A percentile compares a stretch with the other conserved stretches of the same genome.
phyloP scores from a whole-genome alignment of 2,329 filamentous ascomycete genomes.

The Coleophoma cylindrospora region DNA sequence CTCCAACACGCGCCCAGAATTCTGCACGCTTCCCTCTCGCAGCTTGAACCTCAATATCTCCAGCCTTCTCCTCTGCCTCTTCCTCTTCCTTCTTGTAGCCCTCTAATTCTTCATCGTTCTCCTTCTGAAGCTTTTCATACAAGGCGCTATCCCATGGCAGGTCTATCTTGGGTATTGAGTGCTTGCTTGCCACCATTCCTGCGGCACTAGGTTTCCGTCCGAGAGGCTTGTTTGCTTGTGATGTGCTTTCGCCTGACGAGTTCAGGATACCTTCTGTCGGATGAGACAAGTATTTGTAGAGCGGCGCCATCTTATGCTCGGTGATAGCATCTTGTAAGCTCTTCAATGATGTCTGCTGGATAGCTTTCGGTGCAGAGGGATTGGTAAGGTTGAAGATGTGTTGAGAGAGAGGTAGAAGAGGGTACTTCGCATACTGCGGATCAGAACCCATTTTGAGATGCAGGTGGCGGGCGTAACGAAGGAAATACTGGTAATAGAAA shows the following conservation, averaged over 20 bases:
- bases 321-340: slow-evolving; percentile 75
- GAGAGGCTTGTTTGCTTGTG: slow-evolving; percentile 45
- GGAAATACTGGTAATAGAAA: no score
- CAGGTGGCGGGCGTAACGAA: not conserved
- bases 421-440: slow-evolving; percentile 82
- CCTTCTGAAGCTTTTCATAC: slow-evolving; percentile 71
- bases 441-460: slow-evolving; percentile 61
- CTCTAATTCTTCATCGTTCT: slow-evolving; percentile 75
- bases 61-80: slow-evolving; percentile 91
- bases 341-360: slow-evolving; percentile 69
- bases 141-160: slow-evolving; percentile 88
- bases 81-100: slow-evolving; percentile 81
- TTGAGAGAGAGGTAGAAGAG: slow-evolving; percentile 75
- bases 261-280: slow-evolving; percentile 61
- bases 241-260: slow-evolving; percentile 38
- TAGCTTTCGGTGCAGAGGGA: slow-evolving; percentile 59
- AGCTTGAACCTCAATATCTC: slow-evolving; percentile 90
- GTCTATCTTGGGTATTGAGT: slow-evolving; percentile 57
- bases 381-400: slow-evolving; percentile 86
- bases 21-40: slow-evolving; percentile 93
- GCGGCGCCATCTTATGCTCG: slow-evolving; percentile 81
- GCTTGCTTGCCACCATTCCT: slow-evolving; percentile 71
- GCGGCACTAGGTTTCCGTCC: slow-evolving; percentile 66
- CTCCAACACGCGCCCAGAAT: slow-evolving; percentile 91
- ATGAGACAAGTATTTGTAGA: slow-evolving; percentile 81